These are phyloP conservation scores for Paraleonurus japonicus DNA, from an alignment of 257 asterid genomes.

Conservation along the genomic window DNA sequence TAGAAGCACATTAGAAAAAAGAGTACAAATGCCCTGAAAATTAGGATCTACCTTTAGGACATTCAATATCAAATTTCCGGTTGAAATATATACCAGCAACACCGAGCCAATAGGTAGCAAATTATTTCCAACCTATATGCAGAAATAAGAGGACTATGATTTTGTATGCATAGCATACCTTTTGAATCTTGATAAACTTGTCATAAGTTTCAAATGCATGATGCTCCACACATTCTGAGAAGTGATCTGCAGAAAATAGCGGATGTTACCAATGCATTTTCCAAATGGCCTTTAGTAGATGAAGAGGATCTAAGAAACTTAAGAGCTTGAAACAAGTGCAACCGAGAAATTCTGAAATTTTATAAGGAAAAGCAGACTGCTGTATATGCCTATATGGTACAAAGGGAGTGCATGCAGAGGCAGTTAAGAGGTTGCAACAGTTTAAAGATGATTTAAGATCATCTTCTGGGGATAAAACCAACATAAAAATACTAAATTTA, in stretches of 20 bases:
- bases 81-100: not conserved
- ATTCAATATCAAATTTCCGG: not conserved
- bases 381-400: not conserved
- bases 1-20: slow-evolving; percentile 21
- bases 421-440: slow-evolving; percentile 6
- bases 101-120: not conserved
- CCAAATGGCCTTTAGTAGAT: not conserved
- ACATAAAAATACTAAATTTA: not conserved
- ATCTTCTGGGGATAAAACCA: slow-evolving; percentile 1
- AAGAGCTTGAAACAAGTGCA: slow-evolving; percentile 4
- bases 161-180: slow-evolving; percentile 47
- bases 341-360: slow-evolving; percentile 15
- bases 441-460: not conserved
- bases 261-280: not conserved
- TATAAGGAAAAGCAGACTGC: not conserved
- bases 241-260: slow-evolving; percentile 65
- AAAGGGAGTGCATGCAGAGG: not conserved
- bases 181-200: slow-evolving; percentile 73
- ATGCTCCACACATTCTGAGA: slow-evolving; percentile 90
- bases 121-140: not conserved
- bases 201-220: slow-evolving; percentile 98
- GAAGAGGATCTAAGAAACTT: not conserved
- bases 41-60: not conserved
- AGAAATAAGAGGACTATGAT: slow-evolving; percentile 1
- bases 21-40: not conserved